These are phyloP conservation scores for Pseudopyricularia cyperi DNA, from an alignment of 2,329 filamentous ascomycete genomes.

Conservation along the genomic window DNA sequence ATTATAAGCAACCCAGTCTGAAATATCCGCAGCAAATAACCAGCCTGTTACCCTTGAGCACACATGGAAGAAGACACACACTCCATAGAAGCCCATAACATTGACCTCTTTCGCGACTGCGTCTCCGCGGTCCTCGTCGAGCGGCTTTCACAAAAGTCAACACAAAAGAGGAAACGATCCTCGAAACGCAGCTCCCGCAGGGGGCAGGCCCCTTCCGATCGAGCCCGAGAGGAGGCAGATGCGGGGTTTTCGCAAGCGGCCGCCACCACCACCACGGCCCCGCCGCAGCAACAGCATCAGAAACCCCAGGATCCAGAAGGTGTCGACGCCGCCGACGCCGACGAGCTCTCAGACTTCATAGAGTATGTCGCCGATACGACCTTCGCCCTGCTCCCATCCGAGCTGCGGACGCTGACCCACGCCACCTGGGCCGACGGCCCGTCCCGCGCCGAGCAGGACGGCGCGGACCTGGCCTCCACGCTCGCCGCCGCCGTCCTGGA, in stretches of 20 bases:
- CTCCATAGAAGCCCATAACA: slow-evolving; percentile 30
- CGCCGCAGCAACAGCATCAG: background rate
- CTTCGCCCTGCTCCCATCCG: slow-evolving; percentile 50
- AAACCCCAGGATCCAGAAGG: too few relatives aligned
- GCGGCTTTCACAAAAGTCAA: slow-evolving; percentile 27
- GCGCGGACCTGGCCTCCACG: slow-evolving; percentile 40
- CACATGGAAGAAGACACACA: slow-evolving; percentile 6
- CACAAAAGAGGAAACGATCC: background rate
- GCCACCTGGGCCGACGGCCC: slow-evolving; percentile 34
- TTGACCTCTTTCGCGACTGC: slow-evolving; percentile 60
- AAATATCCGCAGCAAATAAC: too few relatives aligned
- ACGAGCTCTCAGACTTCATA: slow-evolving; percentile 68
- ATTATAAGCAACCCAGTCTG: background rate
- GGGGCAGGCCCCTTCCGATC: background rate
- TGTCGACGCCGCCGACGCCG: slow-evolving; percentile 27
- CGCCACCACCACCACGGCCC: background rate
- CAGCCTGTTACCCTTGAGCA: too few relatives aligned
- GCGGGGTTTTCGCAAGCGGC: background rate
- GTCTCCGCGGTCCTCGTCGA: slow-evolving; percentile 57
- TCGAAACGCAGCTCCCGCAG: background rate
- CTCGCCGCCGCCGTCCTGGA: slow-evolving; percentile 40
- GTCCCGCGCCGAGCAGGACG: slow-evolving; percentile 26
- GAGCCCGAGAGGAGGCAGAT: background rate
- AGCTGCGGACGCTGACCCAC: slow-evolving; percentile 50
- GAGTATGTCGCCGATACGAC: slow-evolving; percentile 63